A percentile compares a stretch with the other conserved stretches of the same genome.
phyloP scores from a whole-genome alignment of 805 yeast species.

The Saccharomycopsis fodiens region DNA sequence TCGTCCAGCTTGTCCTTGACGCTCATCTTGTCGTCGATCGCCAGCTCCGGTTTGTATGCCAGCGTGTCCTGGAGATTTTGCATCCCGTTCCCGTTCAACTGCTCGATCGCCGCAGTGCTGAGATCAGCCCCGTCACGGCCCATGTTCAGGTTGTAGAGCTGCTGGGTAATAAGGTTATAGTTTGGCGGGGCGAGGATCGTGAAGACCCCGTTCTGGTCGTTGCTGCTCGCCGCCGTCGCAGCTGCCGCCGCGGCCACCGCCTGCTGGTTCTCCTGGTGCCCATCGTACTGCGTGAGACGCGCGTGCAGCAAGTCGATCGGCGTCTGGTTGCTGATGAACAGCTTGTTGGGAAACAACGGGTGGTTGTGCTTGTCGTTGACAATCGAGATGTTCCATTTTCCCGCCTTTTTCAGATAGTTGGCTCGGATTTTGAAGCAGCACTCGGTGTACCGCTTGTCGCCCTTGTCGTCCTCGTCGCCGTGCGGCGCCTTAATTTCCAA shows the following conservation, averaged over 20 bases:
- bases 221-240: not conserved
- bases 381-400: slow-evolving; percentile 21
- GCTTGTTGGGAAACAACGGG: slow-evolving; percentile 1
- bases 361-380: slow-evolving; percentile 20
- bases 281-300: not conserved
- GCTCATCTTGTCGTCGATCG: not conserved
- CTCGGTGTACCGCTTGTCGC: slow-evolving; percentile 4
- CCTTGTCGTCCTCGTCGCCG: not conserved
- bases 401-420: slow-evolving; percentile 17
- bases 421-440: slow-evolving; percentile 20
- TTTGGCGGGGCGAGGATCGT: not conserved
- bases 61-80: not conserved
- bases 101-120: not conserved
- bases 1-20: slow-evolving; percentile 5
- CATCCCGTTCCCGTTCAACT: not conserved
- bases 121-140: not conserved
- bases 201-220: not conserved
- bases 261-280: not conserved
- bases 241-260: not conserved
- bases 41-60: not conserved
- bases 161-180: not conserved
- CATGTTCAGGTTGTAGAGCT: not conserved
- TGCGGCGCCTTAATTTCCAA: not conserved
- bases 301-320: not conserved
- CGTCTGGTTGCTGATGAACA: not conserved